Percentiles rank a stretch among this genome's conserved stretches.
These are phyloP conservation scores for Punica granatum DNA, from an alignment of 345 rosid genomes.

Conservation along the genomic window DNA sequence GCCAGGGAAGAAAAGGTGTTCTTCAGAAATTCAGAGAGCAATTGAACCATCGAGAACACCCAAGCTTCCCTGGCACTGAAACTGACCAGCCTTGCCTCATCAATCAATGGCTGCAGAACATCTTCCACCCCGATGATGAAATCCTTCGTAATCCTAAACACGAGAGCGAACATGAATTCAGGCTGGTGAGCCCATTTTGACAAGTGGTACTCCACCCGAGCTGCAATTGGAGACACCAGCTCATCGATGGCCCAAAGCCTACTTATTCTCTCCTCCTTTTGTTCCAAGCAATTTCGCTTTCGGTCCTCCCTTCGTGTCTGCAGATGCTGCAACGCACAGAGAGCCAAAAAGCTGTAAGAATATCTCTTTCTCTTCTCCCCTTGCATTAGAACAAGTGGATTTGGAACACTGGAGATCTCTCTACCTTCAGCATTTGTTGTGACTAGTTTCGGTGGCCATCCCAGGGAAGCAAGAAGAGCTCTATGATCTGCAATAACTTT, in stretches of 20 bases:
- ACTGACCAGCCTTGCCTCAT: conserved; percentile 48
- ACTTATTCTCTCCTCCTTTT: conserved; percentile 6
- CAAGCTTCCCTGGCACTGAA: conserved; percentile 77
- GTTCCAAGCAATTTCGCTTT: conserved; percentile 18
- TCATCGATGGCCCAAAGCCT: conserved; percentile 48
- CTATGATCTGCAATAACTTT: conserved; percentile 66
- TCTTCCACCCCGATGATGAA: conserved; percentile 59
- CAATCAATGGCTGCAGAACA: conserved; percentile 75
- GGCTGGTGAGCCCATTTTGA: conserved; percentile 57
- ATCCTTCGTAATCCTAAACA: conserved; percentile 49
- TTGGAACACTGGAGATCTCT: conserved; percentile 32
- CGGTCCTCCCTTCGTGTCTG: conserved; percentile 48
- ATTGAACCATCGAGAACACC: conserved; percentile 69
- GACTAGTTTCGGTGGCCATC: conserved; percentile 74
- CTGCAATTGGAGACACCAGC: conserved; percentile 53
- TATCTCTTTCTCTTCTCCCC: conserved; percentile 44
- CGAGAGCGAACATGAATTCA: conserved; percentile 58
- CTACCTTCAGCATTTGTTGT: conserved; percentile 27
- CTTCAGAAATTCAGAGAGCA: conserved; percentile 53
- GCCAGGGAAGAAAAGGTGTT: conserved; percentile 38
- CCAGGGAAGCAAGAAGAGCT: conserved; percentile 62
- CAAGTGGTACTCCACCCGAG: conserved; percentile 75
- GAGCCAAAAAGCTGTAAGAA: conserved; percentile 53
- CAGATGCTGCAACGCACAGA: conserved; percentile 61
- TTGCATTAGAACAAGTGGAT: conserved; percentile 55